Evolutionary conservation across 2,329 filamentous ascomycete species (phyloP).

Genomic region (Penicillium sp.): DNA sequence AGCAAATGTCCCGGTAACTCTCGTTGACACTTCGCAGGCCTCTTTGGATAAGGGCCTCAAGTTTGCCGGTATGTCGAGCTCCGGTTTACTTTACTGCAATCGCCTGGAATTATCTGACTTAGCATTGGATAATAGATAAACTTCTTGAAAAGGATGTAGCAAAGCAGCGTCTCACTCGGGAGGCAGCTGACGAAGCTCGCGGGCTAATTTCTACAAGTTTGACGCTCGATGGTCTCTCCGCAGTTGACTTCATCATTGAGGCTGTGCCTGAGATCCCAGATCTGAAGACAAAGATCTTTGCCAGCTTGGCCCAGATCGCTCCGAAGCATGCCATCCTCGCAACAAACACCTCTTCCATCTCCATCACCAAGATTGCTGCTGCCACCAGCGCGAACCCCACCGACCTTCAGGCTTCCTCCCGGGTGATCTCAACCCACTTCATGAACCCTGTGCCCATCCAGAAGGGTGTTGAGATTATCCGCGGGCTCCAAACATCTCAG

Average conservation of each 20-base stretch:
- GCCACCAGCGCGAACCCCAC: conserved; percentile 74
- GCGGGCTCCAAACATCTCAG: conserved; percentile 83
- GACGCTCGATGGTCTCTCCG: conserved; percentile 70
- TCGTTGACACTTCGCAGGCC: conserved; percentile 80
- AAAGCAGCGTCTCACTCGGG: conserved; percentile 80
- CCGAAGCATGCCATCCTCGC: conserved; percentile 84
- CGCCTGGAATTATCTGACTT: neutral
- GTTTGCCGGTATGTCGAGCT: conserved; percentile 67
- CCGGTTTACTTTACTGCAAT: neutral
- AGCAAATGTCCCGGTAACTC: conserved; percentile 76
- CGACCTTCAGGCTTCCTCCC: conserved; percentile 75
- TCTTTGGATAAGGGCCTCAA: conserved; percentile 84
- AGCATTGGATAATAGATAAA: conserved; percentile 63
- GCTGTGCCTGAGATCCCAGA: conserved; percentile 89
- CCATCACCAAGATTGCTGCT: conserved; percentile 92
- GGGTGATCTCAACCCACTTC: conserved; percentile 94
- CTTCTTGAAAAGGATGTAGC: conserved; percentile 87
- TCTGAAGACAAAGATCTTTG: conserved; percentile 86
- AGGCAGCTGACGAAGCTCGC: conserved; percentile 71
- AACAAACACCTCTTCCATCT: conserved; percentile 98
- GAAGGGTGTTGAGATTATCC: conserved; percentile 97
- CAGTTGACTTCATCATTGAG: conserved; percentile 97
- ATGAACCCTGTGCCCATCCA: conserved; percentile 99
- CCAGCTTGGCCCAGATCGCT: conserved; percentile 74
- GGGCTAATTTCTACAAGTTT: conserved; percentile 68